Evolutionary conservation across 2,329 filamentous ascomycete species (phyloP), one percentile per base, ranked within the genome.

Genomic region (Fusarium robinianum): DNA sequence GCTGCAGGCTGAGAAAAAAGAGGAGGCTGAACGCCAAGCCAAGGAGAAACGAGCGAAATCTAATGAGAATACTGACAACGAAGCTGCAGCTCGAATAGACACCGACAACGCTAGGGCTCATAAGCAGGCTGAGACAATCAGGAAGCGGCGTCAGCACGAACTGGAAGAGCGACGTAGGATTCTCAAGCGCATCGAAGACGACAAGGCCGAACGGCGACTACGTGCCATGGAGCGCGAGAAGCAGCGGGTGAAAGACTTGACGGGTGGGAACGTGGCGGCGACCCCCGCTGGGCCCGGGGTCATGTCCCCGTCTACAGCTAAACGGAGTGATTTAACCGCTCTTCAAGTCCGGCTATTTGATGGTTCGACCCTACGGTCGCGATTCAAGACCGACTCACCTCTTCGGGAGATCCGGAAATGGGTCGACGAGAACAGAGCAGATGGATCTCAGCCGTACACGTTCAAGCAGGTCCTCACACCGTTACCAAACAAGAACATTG

Each of bases 391-490:
- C 15, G 71, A 72, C 3, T 74, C 79, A 6, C 87, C 79, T 1
- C 75, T 96, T 4, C 72, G 67, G 6, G 80, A 88, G 29, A 84
- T 97, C 1, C 80, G 92, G 6, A 69, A 74, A 6, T 96, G 90
- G 88, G 78, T 97, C 6, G 87, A 92, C 41, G 72, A 77, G 43
- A 74, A 79, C 23, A 74, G 81, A 50, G 72, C 67, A 8, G 78
- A 80, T 29, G 78, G 77, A 14, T 72, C 76, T 19, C 65, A 75
- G 9, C 88, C 90, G 0, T 97, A 90, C 67, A 86, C 79, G 9
- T 91, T 97, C 70, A 90, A 90, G 62, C 82, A 95, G 33, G 84
- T 96, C 23, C 76, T 95, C 3, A 84, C 87, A 0, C 91, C 91
- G 0, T 71, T 83, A 14, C 88, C 90, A 2, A 94, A 85, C 64